phyloP scores from a whole-genome alignment of 768 basidiomycete species.

The Tricholoma furcatifolium region DNA sequence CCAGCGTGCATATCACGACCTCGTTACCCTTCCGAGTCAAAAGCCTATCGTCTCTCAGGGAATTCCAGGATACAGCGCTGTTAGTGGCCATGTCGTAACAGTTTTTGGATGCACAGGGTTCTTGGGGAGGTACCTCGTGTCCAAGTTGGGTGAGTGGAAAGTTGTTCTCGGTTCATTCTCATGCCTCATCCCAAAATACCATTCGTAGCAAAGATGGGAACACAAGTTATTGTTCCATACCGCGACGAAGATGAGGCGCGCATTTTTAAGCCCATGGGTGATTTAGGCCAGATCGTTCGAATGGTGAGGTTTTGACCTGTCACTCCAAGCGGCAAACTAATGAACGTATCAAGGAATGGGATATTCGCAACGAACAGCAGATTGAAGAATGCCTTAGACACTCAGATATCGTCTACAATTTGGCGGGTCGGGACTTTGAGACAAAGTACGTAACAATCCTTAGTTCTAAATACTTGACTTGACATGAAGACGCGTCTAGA shows the following conservation, averaged over 20 bases:
- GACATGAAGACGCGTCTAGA: slow-evolving; percentile 39
- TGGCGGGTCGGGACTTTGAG: slow-evolving; percentile 90
- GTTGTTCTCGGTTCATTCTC: neutral
- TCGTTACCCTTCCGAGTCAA: slow-evolving; percentile 54
- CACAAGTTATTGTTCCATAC: slow-evolving; percentile 93
- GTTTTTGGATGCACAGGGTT: slow-evolving; percentile 98
- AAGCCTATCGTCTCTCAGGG: slow-evolving; percentile 78
- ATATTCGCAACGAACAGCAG: slow-evolving; percentile 84
- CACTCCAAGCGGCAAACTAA: slow-evolving; percentile 8
- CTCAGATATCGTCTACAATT: slow-evolving; percentile 96
- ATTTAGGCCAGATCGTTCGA: slow-evolving; percentile 93
- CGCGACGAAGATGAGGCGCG: slow-evolving; percentile 93
- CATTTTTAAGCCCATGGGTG: slow-evolving; percentile 89
- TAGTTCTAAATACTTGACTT: slow-evolving; percentile 6
- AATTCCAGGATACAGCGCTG: slow-evolving; percentile 80
- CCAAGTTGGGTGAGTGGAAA: slow-evolving; percentile 76
- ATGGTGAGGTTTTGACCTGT: slow-evolving; percentile 55
- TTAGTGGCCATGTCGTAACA: slow-evolving; percentile 89
- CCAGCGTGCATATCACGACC: slow-evolving; percentile 76
- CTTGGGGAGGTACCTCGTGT: slow-evolving; percentile 89
- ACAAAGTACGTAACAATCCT: slow-evolving; percentile 68
- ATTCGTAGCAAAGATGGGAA: slow-evolving; percentile 77
- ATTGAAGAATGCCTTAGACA: slow-evolving; percentile 93
- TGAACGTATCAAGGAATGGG: slow-evolving; percentile 77
- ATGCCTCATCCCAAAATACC: slow-evolving; percentile 7